Percentiles rank a stretch among this genome's conserved stretches.
These are phyloP conservation scores for Agaricales sp. DNA, from an alignment of 1,284 basidiomycete genomes.

Conservation along the genomic window DNA sequence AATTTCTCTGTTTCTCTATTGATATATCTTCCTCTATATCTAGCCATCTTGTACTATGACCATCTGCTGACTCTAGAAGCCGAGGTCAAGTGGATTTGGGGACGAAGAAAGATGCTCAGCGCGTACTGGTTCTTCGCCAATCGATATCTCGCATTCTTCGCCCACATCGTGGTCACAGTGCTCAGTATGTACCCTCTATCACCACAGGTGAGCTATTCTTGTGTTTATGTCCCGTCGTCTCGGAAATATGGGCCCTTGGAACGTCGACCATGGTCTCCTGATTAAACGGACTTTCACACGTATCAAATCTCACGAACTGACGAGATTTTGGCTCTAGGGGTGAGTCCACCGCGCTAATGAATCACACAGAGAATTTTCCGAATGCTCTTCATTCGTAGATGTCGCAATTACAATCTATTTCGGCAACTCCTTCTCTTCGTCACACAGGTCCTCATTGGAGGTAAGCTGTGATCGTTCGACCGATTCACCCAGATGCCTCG, in stretches of 20 bases:
- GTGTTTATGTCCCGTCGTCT: neutral
- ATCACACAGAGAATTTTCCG: no score
- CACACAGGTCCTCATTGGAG: conserved; percentile 28
- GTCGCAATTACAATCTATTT: conserved; percentile 11
- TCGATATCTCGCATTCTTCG: conserved; percentile 4
- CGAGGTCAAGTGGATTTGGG: conserved; percentile 3
- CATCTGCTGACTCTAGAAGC: neutral
- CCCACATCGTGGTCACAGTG: neutral
- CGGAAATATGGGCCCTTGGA: no score
- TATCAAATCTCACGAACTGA: no score
- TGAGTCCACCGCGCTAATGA: no score
- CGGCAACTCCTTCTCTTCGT: conserved; percentile 27
- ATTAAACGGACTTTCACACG: no score
- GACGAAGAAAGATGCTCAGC: neutral
- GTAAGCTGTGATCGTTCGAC: conserved; percentile 20
- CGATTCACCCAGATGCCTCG: neutral
- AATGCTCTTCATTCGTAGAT: no score
- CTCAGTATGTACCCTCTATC: neutral
- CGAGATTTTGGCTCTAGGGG: no score
- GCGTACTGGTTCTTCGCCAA: conserved; percentile 2
- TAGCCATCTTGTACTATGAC: conserved; percentile 3
- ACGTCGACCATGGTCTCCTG: neutral
- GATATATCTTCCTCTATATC: neutral
- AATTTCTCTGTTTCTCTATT: neutral
- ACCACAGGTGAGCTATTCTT: neutral